These are phyloP conservation scores for Backusella morwellensis DNA, from an alignment of 192 early-diverging fungal species.

Conservation along the genomic window DNA sequence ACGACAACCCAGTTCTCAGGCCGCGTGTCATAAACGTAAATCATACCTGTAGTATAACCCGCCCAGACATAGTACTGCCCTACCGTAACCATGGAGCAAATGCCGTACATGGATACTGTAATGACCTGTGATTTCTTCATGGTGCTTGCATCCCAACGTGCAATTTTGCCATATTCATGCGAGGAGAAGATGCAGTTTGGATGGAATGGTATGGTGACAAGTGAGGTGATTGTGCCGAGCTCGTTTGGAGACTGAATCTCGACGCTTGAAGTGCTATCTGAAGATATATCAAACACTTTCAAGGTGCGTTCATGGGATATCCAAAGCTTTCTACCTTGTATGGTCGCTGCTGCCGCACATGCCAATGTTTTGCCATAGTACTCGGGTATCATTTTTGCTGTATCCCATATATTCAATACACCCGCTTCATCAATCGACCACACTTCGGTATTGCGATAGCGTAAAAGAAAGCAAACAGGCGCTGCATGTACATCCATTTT, in stretches of 20 bases:
- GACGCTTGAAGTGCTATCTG: constrained; percentile 34
- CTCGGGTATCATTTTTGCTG: not conserved
- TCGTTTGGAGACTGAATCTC: constrained; percentile 33
- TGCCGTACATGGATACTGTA: constrained; percentile 57
- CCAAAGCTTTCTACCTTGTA: constrained; percentile 58
- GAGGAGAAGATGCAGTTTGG: constrained; percentile 55
- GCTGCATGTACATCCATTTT: constrained; percentile 32
- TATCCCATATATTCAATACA: constrained; percentile 52
- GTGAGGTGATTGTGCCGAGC: constrained; percentile 53
- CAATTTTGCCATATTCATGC: constrained; percentile 80
- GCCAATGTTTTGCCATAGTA: constrained; percentile 31
- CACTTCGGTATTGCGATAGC: constrained; percentile 44
- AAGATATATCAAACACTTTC: constrained; percentile 46
- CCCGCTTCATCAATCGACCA: constrained; percentile 71
- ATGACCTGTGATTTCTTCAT: constrained; percentile 45
- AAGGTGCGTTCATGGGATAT: constrained; percentile 50
- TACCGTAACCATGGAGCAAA: constrained; percentile 57
- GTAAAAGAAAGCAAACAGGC: constrained; percentile 55
- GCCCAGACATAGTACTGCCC: constrained; percentile 66
- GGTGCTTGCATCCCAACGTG: constrained; percentile 57
- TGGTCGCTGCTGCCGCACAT: constrained; percentile 35
- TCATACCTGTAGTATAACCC: constrained; percentile 74
- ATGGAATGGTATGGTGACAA: constrained; percentile 47
- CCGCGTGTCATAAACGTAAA: constrained; percentile 65
- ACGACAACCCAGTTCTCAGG: constrained; percentile 50